Percentiles rank a stretch among this genome's conserved stretches.
Evolutionary conservation across 1,139 yeast genomes (phyloP).

Genomic region (Geotrichum cucujoidarum): DNA sequence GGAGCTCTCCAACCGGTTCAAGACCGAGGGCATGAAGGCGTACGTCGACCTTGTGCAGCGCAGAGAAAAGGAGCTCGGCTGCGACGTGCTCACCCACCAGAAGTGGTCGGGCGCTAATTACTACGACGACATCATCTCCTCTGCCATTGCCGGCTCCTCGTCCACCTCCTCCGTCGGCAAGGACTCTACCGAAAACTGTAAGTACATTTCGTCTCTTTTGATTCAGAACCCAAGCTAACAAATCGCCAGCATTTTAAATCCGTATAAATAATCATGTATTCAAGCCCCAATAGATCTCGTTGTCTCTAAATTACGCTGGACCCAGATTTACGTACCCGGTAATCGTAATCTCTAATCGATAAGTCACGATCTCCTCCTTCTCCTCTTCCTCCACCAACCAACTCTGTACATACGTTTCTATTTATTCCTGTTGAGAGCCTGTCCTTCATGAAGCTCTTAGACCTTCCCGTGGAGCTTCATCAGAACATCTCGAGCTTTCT

Average conservation of each 20-base stretch:
- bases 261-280: background rate
- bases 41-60: constrained; percentile 50
- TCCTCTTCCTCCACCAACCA: background rate
- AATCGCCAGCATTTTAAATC: background rate
- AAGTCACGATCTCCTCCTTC: background rate
- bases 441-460: constrained; percentile 6
- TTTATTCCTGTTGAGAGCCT: no score
- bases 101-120: constrained; percentile 58
- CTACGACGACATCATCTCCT: constrained; percentile 44
- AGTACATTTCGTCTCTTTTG: constrained; percentile 4
- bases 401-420: no score
- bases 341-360: background rate
- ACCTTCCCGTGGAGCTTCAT: constrained; percentile 10
- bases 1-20: constrained; percentile 46
- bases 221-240: no score
- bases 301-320: background rate
- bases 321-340: background rate
- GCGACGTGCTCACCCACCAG: constrained; percentile 55
- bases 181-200: constrained; percentile 44
- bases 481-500: constrained; percentile 13
- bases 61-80: constrained; percentile 42
- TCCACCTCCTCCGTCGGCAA: constrained; percentile 46
- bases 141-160: constrained; percentile 45
- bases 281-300: background rate
- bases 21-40: constrained; percentile 51